A percentile compares a stretch with the other conserved stretches of the same genome.
Conservation (phyloP, 2,329 filamentous ascomycete genomes). For the Hortaea werneckii region DNA sequence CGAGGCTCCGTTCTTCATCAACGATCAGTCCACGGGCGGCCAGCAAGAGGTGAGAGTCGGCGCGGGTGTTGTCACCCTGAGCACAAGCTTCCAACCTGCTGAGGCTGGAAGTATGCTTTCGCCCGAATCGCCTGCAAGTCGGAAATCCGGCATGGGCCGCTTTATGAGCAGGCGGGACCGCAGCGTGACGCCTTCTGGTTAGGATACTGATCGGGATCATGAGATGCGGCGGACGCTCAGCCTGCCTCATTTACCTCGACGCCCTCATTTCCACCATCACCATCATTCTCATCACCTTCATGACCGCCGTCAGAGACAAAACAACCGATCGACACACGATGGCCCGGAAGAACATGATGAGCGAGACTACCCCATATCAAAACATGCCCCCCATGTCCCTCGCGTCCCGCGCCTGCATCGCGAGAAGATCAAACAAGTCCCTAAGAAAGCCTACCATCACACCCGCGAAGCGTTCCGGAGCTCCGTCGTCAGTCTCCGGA, state of each 20-base stretch:
- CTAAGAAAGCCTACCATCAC: slow-evolving; percentile 2
- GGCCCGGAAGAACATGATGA: neutral
- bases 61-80: slow-evolving; percentile 59
- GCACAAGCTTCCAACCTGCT: slow-evolving; percentile 19
- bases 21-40: slow-evolving; percentile 57
- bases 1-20: slow-evolving; percentile 82
- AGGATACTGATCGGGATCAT: neutral
- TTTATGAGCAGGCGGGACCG: slow-evolving; percentile 19
- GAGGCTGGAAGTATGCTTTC: slow-evolving; percentile 9
- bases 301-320: too few relatives aligned
- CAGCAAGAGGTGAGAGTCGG: slow-evolving; percentile 67
- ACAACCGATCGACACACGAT: neutral
- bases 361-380: neutral
- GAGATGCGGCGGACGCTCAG: neutral
- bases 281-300: neutral
- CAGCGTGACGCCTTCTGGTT: slow-evolving; percentile 20
- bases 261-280: neutral
- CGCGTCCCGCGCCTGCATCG: neutral
- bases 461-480: slow-evolving; percentile 4
- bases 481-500: slow-evolving; percentile 1
- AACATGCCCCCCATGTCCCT: neutral
- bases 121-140: slow-evolving; percentile 8
- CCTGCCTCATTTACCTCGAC: neutral
- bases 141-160: slow-evolving; percentile 16
- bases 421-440: slow-evolving; percentile 5